A percentile compares a stretch with the other conserved stretches of the same genome.
These are phyloP conservation scores for Cercospora zeina DNA, from an alignment of 2,329 filamentous ascomycete genomes.

Conservation along the genomic window DNA sequence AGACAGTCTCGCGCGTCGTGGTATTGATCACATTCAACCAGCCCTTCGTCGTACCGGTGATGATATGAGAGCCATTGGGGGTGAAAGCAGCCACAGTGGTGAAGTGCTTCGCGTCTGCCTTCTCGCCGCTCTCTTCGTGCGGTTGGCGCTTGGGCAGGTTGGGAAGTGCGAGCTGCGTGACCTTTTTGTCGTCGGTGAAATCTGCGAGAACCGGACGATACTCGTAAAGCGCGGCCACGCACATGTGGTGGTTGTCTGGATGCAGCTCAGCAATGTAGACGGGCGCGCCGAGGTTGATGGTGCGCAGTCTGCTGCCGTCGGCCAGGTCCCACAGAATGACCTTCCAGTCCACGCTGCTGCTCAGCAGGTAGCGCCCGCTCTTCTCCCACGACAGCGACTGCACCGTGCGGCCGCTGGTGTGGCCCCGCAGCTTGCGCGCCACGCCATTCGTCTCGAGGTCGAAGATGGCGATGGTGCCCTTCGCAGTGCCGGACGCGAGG, in stretches of 20 bases:
- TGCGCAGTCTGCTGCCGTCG: slow-evolving; percentile 69
- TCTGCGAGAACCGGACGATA: slow-evolving; percentile 89
- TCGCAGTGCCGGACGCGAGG: slow-evolving; percentile 83
- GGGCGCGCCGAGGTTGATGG: slow-evolving; percentile 86
- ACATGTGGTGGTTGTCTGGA: slow-evolving; percentile 80
- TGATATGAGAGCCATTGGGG: slow-evolving; percentile 78
- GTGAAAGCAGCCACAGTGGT: slow-evolving; percentile 93
- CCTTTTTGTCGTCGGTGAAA: slow-evolving; percentile 48
- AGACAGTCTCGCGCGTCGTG: slow-evolving; percentile 75
- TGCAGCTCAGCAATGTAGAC: slow-evolving; percentile 96
- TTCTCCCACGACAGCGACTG: slow-evolving; percentile 94
- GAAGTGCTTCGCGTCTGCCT: slow-evolving; percentile 91
- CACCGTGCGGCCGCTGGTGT: slow-evolving; percentile 75
- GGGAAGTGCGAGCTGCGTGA: slow-evolving; percentile 71
- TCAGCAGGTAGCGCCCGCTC: slow-evolving; percentile 86
- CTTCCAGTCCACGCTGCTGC: slow-evolving; percentile 94
- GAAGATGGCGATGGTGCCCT: slow-evolving; percentile 93
- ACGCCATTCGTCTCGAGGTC: slow-evolving; percentile 97
- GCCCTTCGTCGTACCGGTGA: slow-evolving; percentile 91
- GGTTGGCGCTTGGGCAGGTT: slow-evolving; percentile 76
- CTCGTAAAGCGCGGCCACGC: slow-evolving; percentile 91
- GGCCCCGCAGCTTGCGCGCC: slow-evolving; percentile 87
- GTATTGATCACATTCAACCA: slow-evolving; percentile 95
- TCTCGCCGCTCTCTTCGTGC: slow-evolving; percentile 71
- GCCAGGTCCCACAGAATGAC: slow-evolving; percentile 92